Conservation (phyloP, 257 asterid genomes). For the Przewalskia tangutica region DNA sequence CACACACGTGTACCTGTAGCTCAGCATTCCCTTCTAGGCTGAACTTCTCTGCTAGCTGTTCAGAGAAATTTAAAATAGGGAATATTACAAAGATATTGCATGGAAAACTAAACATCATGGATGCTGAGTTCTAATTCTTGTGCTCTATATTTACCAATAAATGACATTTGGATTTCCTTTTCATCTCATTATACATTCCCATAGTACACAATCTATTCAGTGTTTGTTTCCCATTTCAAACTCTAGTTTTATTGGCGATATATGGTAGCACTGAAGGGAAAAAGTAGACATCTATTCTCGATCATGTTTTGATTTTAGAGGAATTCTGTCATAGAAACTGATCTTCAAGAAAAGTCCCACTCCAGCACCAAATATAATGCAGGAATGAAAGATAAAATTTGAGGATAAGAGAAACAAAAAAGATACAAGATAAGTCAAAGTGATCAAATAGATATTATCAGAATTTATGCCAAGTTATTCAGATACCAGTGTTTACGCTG, state of each 20-base stretch:
- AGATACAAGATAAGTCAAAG: not conserved
- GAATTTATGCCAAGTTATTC: not conserved
- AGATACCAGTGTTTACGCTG: not conserved
- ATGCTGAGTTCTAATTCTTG: not conserved
- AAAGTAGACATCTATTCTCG: not conserved
- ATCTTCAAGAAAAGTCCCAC: not conserved
- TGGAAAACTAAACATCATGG: not conserved
- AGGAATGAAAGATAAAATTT: not conserved
- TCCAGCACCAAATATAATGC: not conserved
- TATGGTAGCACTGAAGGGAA: not conserved
- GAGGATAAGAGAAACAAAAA: not conserved
- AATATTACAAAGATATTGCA: not conserved
- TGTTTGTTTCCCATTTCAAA: not conserved
- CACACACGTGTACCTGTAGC: constrained; percentile 54
- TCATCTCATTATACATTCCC: not conserved
- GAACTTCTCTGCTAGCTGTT: constrained; percentile 67
- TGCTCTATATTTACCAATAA: not conserved
- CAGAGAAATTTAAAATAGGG: not conserved
- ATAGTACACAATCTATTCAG: not conserved
- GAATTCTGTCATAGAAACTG: not conserved
- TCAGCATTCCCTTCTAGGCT: constrained; percentile 61
- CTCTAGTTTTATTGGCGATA: not conserved
- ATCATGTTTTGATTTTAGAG: not conserved
- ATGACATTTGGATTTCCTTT: not conserved
- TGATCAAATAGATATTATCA: not conserved